A percentile compares a stretch with the other conserved stretches of the same genome.
phyloP scores from a whole-genome alignment of 2,329 filamentous ascomycete genomes.

The Aspergillus tamarii region DNA sequence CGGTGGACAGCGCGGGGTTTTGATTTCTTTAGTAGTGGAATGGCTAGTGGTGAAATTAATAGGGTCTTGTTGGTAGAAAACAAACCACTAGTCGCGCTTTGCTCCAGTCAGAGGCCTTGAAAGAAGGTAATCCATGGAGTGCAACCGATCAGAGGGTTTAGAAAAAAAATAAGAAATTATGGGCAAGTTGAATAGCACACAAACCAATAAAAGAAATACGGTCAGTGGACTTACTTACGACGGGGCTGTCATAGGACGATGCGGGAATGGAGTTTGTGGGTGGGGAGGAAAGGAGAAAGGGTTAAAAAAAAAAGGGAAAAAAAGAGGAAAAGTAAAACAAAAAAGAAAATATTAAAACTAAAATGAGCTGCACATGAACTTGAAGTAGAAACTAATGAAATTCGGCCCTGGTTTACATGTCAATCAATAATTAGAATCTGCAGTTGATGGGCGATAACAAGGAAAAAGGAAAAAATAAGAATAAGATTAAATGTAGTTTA shows the following conservation, averaged over 20 bases:
- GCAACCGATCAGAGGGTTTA: constrained; percentile 1
- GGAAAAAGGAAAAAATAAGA: neutral
- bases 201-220: constrained; percentile 8
- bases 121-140: neutral
- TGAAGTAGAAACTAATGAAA: constrained; percentile 4
- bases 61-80: constrained; percentile 1
- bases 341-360: neutral
- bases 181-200: neutral
- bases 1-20: constrained; percentile 17
- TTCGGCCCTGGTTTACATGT: neutral
- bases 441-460: neutral
- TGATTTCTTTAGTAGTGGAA: constrained; percentile 9
- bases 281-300: neutral
- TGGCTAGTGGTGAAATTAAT: constrained; percentile 3
- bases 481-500: neutral
- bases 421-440: neutral
- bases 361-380: constrained; percentile 1
- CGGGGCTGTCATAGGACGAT: neutral
- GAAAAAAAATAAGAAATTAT: neutral
- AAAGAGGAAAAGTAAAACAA: neutral
- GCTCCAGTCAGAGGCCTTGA: constrained; percentile 1
- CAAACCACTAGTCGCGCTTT: neutral
- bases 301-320: neutral
- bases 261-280: neutral
- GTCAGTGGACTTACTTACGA: constrained; percentile 3